Base-by-base conservation (phyloP, 306 rosid species). In the Pyrus bretschneideri region DNA sequence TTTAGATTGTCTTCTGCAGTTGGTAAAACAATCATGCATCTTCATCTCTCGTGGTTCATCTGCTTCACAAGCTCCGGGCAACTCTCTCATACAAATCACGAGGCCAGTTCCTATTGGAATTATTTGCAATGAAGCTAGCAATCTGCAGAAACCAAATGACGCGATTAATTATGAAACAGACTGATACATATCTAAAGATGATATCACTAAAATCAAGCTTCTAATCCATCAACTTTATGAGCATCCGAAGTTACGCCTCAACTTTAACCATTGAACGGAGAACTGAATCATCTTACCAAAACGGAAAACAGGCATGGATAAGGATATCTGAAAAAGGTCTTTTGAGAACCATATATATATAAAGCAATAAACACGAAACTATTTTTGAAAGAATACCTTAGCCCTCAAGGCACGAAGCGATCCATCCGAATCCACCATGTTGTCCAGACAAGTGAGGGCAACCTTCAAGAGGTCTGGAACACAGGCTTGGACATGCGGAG, bases 331-430 rank as follows among this genome's bases (percentile, higher is more conserved):
- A 35, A 12, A 3, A 54, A 4, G 54, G 3, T 46, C 27, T 2
- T 30, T 35, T 5, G 18, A 1, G 1, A 57, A n/a, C 18, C 55
- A 35, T 35, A 35, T 35, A 35, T 7, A 35, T 35, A 35, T 35
- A 35, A 35, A 35, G 42, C 42, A 35, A 29, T 13, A 44, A 54
- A n/a, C 54, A 40, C 4, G 73, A 76, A 27, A 42, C 67, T 67
- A 18, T 57, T 27, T 25, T 35, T 46, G 9, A 62, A 51, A 35
- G 52, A 81, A 68, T 72, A 92, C 99, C 98, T 92, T 92, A 42
- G 97, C 93, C 84, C 98, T 95, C 84, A 95, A 82, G 73, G 97
- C 93, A 76, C 96, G 97, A 52, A 91, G 93, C 57, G 97, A 90
- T 81, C 97, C 98, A 73, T 95, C 99, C 40, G 97, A 82, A 80